A percentile compares a stretch with the other conserved stretches of the same genome.
Evolutionary conservation across 2,329 filamentous ascomycete species (phyloP).

Genomic region (Apiospora koreana): DNA sequence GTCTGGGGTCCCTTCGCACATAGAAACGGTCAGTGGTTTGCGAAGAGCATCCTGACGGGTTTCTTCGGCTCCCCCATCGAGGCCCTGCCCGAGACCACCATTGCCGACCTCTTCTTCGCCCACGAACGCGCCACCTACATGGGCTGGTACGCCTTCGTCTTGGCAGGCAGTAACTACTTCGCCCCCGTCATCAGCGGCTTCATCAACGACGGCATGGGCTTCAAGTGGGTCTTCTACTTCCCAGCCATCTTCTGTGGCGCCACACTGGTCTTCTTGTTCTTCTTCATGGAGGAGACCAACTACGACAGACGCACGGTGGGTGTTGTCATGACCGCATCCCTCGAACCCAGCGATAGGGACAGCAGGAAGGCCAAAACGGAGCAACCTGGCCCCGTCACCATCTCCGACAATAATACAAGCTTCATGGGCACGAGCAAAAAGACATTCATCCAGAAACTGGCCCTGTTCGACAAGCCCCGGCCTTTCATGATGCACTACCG

Average conservation of each 20-base stretch:
- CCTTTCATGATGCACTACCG: slow-evolving; percentile 41
- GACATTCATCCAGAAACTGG: slow-evolving; percentile 44
- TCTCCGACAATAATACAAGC: background rate
- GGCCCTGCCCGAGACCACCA: slow-evolving; percentile 45
- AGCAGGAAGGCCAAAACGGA: slow-evolving; percentile 17
- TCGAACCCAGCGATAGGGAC: background rate
- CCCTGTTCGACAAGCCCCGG: slow-evolving; percentile 40
- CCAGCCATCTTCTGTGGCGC: slow-evolving; percentile 39
- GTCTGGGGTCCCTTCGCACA: slow-evolving; percentile 40
- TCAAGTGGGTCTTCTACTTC: slow-evolving; percentile 46
- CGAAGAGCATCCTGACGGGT: slow-evolving; percentile 44
- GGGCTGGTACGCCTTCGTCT: slow-evolving; percentile 41
- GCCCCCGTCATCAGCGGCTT: slow-evolving; percentile 47
- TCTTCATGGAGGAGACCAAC: slow-evolving; percentile 62
- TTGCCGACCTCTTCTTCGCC: slow-evolving; percentile 42
- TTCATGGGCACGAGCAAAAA: slow-evolving; percentile 30
- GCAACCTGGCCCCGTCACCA: slow-evolving; percentile 19
- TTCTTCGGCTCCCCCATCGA: slow-evolving; percentile 48
- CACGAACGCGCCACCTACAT: slow-evolving; percentile 46
- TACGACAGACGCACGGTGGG: slow-evolving; percentile 44
- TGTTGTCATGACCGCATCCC: slow-evolving; percentile 13
- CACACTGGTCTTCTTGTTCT: slow-evolving; percentile 43
- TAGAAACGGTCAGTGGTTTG: slow-evolving; percentile 45
- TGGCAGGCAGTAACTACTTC: slow-evolving; percentile 44
- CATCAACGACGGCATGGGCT: slow-evolving; percentile 43